A percentile compares a stretch with the other conserved stretches of the same genome.
phyloP scores from a whole-genome alignment of 1,284 basidiomycete genomes.

The Termitomyces sp. region DNA sequence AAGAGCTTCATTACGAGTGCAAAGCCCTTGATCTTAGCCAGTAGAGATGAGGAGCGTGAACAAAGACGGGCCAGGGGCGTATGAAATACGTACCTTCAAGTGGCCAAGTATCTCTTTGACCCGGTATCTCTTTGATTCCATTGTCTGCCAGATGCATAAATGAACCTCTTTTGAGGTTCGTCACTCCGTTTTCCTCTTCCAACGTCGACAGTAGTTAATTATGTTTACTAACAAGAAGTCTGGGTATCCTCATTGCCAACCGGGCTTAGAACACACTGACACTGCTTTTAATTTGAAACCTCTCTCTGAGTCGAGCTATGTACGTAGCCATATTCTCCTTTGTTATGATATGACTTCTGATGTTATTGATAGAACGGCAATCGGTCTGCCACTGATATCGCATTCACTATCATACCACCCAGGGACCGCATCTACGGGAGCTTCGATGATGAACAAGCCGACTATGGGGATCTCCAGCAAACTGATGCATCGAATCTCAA shows the following conservation, averaged over 20 bases:
- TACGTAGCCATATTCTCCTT: neutral
- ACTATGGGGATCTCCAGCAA: neutral
- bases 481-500: neutral
- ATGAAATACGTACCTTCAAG: neutral
- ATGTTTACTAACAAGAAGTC: neutral
- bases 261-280: slow-evolving; percentile 1
- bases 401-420: neutral
- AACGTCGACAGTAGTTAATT: neutral
- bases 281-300: slow-evolving; percentile 1
- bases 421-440: neutral
- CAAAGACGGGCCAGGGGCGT: neutral
- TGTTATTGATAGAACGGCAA: neutral
- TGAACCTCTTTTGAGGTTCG: neutral
- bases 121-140: neutral
- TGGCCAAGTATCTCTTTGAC: neutral
- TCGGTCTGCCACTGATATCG: neutral
- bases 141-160: neutral
- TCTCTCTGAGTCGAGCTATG: neutral
- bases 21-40: neutral
- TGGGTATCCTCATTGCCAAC: neutral
- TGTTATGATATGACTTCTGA: neutral
- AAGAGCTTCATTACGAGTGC: neutral
- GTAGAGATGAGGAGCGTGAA: neutral
- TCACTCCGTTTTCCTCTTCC: neutral
- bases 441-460: neutral